phyloP scores from a whole-genome alignment of 1,284 basidiomycete genomes.

The Tremellales sp. region DNA sequence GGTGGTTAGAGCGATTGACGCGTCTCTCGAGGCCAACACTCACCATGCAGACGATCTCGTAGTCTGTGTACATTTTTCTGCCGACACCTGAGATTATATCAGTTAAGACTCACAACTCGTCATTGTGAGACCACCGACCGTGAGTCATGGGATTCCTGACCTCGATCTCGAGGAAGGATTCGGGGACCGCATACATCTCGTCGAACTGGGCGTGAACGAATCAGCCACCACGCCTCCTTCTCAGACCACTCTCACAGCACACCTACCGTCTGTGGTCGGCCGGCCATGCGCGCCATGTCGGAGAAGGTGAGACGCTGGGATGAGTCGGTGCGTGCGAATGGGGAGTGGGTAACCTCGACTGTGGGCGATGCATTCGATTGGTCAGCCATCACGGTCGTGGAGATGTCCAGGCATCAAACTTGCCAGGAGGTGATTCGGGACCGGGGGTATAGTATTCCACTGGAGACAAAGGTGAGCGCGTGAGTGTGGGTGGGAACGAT shows the following conservation, averaged over 20 bases:
- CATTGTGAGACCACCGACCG: slow-evolving; percentile 63
- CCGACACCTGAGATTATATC: slow-evolving; percentile 64
- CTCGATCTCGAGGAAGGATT: slow-evolving; percentile 98
- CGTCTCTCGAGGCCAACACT: slow-evolving; percentile 31
- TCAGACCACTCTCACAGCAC: slow-evolving; percentile 3
- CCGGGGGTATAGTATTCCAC: slow-evolving; percentile 23
- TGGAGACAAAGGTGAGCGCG: too few relatives aligned
- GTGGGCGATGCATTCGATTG: background rate
- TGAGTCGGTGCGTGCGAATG: slow-evolving; percentile 60
- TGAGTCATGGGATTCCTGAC: slow-evolving; percentile 96
- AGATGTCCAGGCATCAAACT: slow-evolving; percentile 1
- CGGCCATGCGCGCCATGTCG: slow-evolving; percentile 60
- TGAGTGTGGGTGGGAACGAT: too few relatives aligned
- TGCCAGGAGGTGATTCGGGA: slow-evolving; percentile 35
- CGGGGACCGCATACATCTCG: slow-evolving; percentile 96
- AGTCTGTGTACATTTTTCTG: slow-evolving; percentile 98
- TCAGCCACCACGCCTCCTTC: slow-evolving; percentile 3
- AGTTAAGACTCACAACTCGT: slow-evolving; percentile 6
- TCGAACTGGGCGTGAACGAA: slow-evolving; percentile 63
- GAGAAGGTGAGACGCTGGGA: slow-evolving; percentile 57
- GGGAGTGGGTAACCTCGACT: slow-evolving; percentile 55
- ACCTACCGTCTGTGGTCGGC: slow-evolving; percentile 71
- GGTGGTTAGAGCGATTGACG: background rate
- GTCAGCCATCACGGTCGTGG: slow-evolving; percentile 4
- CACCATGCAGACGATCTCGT: slow-evolving; percentile 96